These are phyloP conservation scores for Saturnispora halmiae DNA, from an alignment of 805 yeast genomes.

Conservation along the genomic window DNA sequence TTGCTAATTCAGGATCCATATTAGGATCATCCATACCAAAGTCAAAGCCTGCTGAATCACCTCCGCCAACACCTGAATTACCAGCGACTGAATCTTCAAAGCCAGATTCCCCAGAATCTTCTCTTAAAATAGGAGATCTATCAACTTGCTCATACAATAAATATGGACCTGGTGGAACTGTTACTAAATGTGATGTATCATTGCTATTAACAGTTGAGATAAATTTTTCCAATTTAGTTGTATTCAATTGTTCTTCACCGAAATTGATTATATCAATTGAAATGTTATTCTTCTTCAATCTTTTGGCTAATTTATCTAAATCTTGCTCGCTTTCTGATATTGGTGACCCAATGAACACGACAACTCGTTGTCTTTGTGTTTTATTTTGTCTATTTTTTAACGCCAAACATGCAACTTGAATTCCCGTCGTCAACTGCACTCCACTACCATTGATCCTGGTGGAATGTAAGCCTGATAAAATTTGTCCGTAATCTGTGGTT, in stretches of 20 bases:
- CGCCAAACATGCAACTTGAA: slow-evolving; percentile 90
- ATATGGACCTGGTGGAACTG: slow-evolving; percentile 83
- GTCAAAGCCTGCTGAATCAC: slow-evolving; percentile 40
- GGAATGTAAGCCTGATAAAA: slow-evolving; percentile 76
- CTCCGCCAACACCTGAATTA: slow-evolving; percentile 29
- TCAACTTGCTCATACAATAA: slow-evolving; percentile 74
- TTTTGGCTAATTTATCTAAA: slow-evolving; percentile 76
- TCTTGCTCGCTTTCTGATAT: slow-evolving; percentile 59
- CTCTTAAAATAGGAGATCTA: slow-evolving; percentile 62
- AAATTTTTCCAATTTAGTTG: slow-evolving; percentile 72
- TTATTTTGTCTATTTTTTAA: slow-evolving; percentile 94
- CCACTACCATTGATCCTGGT: slow-evolving; percentile 56
- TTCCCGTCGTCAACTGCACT: slow-evolving; percentile 64
- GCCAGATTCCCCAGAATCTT: slow-evolving; percentile 43
- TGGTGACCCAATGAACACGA: slow-evolving; percentile 86
- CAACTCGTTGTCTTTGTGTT: slow-evolving; percentile 81
- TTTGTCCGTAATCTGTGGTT: slow-evolving; percentile 78
- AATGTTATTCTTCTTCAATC: slow-evolving; percentile 85
- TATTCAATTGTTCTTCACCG: slow-evolving; percentile 78
- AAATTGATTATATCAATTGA: slow-evolving; percentile 86
- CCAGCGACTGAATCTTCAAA: slow-evolving; percentile 37
- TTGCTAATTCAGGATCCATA: slow-evolving; percentile 94
- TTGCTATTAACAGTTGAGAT: slow-evolving; percentile 63
- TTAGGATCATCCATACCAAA: slow-evolving; percentile 75
- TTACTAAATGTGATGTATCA: slow-evolving; percentile 71